A percentile compares a stretch with the other conserved stretches of the same genome.
Conservation (phyloP, 306 rosid genomes). For the Fragaria vesca region DNA sequence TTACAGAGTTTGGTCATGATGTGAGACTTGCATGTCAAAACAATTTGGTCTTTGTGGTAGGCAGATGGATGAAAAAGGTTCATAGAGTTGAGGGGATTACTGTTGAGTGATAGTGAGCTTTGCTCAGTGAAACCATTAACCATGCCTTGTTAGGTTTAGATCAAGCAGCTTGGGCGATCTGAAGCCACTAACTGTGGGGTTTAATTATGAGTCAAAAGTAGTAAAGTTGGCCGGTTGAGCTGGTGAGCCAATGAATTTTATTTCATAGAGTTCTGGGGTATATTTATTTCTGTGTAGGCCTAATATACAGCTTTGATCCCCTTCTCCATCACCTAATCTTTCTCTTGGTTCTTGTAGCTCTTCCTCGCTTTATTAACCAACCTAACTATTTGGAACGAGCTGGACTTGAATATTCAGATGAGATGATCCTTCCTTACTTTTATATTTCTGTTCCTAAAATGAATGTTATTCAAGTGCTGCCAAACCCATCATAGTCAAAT, state of each 20-base stretch:
- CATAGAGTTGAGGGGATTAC: background rate
- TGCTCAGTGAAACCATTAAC: background rate
- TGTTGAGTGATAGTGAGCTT: constrained; percentile 4
- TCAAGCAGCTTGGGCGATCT: background rate
- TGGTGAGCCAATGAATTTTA: constrained; percentile 14
- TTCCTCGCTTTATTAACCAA: background rate
- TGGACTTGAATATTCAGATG: background rate
- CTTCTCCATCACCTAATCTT: background rate
- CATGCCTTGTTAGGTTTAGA: background rate
- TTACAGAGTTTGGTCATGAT: constrained; percentile 5
- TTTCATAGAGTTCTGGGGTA: background rate
- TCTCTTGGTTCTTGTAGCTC: background rate
- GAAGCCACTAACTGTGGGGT: background rate
- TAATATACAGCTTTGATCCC: constrained; percentile 2
- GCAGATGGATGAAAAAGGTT: constrained; percentile 5
- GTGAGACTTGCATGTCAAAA: background rate
- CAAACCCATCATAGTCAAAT: constrained; percentile 14
- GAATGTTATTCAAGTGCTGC: background rate
- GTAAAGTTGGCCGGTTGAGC: background rate
- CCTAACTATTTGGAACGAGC: constrained; percentile 6
- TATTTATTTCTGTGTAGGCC: background rate
- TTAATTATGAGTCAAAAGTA: background rate
- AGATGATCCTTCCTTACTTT: background rate
- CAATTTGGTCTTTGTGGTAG: constrained; percentile 13
- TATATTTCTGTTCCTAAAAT: background rate